Conservation (phyloP, 1,284 basidiomycete species). For the Malassezia cuniculi region DNA sequence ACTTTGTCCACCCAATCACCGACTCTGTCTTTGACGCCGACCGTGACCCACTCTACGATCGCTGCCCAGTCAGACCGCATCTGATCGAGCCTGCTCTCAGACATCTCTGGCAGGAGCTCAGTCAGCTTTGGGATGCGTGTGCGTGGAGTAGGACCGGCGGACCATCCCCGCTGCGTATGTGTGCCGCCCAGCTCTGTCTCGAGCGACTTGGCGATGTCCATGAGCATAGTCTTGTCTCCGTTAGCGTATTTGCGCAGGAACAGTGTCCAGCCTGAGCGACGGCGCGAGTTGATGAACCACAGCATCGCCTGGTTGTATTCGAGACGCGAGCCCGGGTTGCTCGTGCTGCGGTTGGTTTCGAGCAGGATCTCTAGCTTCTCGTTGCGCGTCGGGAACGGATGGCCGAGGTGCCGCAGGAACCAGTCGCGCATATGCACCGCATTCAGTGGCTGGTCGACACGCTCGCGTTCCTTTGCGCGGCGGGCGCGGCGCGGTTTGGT, state of each 20-base stretch:
- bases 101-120: not conserved
- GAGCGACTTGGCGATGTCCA: slow-evolving; percentile 8
- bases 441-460: slow-evolving; percentile 16
- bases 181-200: slow-evolving; percentile 7
- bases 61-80: too few species aligned
- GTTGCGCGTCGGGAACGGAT: slow-evolving; percentile 25
- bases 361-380: slow-evolving; percentile 23
- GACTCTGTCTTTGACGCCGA: too few species aligned
- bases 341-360: slow-evolving; percentile 17
- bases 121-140: not conserved
- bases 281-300: slow-evolving; percentile 43
- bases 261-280: slow-evolving; percentile 35
- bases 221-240: slow-evolving; percentile 21
- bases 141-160: slow-evolving; percentile 2
- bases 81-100: too few species aligned
- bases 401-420: slow-evolving; percentile 23
- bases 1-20: too few species aligned
- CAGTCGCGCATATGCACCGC: slow-evolving; percentile 26
- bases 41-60: too few species aligned
- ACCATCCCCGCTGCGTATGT: slow-evolving; percentile 9
- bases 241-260: slow-evolving; percentile 24
- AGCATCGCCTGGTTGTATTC: slow-evolving; percentile 21
- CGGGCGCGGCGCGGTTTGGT: too few species aligned
- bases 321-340: not conserved
- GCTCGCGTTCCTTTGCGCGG: too few species aligned